A percentile compares a stretch with the other conserved stretches of the same genome.
Evolutionary conservation across 306 rosid genomes (phyloP).

Genomic region (Cicer cuneatum): DNA sequence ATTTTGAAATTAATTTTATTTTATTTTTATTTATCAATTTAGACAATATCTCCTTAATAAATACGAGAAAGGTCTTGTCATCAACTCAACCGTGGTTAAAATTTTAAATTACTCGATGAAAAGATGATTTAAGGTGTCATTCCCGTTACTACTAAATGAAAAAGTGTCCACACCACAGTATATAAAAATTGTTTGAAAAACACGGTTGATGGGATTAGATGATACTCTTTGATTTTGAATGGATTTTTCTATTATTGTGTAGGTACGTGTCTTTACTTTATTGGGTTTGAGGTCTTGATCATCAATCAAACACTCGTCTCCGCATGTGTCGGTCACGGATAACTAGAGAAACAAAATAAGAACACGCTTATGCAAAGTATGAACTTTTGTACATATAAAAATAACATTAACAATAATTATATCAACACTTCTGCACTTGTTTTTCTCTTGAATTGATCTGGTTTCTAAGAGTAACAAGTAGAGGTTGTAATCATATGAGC

Average conservation of each 20-base stretch:
- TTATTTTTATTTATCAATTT: too few species aligned
- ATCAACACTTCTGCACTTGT: constrained; percentile 85
- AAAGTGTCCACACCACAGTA: too few species aligned
- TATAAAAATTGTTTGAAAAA: too few species aligned
- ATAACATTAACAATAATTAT: constrained; percentile 23
- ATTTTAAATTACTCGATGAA: too few species aligned
- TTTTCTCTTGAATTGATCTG: constrained; percentile 43
- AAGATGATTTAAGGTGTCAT: too few species aligned
- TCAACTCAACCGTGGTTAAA: too few species aligned
- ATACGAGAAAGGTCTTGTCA: too few species aligned
- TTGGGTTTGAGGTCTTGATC: constrained; percentile 8
- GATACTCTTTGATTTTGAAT: constrained; percentile 13
- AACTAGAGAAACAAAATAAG: background rate
- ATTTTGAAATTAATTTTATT: too few species aligned
- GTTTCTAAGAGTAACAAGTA: constrained; percentile 61
- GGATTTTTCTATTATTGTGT: constrained; percentile 11
- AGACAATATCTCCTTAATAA: too few species aligned
- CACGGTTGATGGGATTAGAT: constrained; percentile 39
- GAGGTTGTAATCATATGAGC: constrained; percentile 74
- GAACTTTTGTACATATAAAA: background rate
- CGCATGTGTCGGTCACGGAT: constrained; percentile 41
- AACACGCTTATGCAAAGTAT: background rate
- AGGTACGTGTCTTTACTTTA: constrained; percentile 26
- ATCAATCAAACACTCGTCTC: constrained; percentile 33
- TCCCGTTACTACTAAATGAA: too few species aligned